phyloP scores from a whole-genome alignment of 768 basidiomycete genomes.

The Pholiota microspora region DNA sequence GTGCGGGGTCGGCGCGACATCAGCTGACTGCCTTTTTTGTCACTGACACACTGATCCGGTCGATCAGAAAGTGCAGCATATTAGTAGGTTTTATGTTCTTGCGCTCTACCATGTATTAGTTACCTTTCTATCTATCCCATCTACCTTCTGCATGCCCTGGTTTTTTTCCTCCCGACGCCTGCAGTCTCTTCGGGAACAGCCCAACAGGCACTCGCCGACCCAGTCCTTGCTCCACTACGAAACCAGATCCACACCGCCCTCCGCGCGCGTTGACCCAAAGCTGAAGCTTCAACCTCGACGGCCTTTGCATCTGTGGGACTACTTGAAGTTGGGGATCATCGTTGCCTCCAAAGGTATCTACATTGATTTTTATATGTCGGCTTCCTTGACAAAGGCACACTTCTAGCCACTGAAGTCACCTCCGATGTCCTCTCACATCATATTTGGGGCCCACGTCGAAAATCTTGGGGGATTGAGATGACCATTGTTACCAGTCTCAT shows the following conservation, averaged over 20 bases:
- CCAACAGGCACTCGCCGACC: constrained; percentile 25
- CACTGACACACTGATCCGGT: background rate
- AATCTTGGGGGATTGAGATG: constrained; percentile 95
- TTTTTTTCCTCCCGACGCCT: constrained; percentile 19
- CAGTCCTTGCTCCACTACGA: constrained; percentile 54
- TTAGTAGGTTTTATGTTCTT: constrained; percentile 19
- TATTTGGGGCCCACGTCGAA: constrained; percentile 83
- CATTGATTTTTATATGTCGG: background rate
- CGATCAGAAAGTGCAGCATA: constrained; percentile 13
- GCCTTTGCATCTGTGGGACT: constrained; percentile 63
- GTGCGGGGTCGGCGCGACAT: constrained; percentile 10
- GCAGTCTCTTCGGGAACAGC: constrained; percentile 17
- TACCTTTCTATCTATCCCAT: constrained; percentile 11
- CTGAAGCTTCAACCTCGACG: constrained; percentile 56
- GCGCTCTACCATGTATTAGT: constrained; percentile 24
- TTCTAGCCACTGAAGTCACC: constrained; percentile 45
- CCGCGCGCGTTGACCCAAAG: constrained; percentile 67
- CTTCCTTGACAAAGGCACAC: constrained; percentile 6
- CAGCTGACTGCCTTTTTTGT: constrained; percentile 22
- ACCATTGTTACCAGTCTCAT: constrained; percentile 84
- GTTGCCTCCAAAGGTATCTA: constrained; percentile 61
- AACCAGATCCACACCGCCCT: constrained; percentile 67
- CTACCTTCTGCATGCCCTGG: constrained; percentile 23
- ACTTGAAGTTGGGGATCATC: constrained; percentile 70
- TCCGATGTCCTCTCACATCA: constrained; percentile 75